These are phyloP conservation scores for Didymella lethalis DNA, from an alignment of 2,329 filamentous ascomycete genomes.

Conservation along the genomic window DNA sequence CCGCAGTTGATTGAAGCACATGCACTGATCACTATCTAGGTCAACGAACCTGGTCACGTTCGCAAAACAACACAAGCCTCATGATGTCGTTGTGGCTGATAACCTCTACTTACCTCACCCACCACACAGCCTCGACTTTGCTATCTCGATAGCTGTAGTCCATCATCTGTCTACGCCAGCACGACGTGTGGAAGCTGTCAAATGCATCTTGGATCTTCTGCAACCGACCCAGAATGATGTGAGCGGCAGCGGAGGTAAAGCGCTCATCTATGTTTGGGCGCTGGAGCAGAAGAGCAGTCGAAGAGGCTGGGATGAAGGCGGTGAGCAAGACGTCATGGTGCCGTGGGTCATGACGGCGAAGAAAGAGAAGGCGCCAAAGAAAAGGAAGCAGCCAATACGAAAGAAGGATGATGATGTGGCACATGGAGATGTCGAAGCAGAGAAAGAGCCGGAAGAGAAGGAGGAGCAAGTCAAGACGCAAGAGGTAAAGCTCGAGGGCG, in stretches of 20 bases:
- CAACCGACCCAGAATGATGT: slow-evolving; percentile 29
- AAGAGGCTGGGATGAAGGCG: slow-evolving; percentile 84
- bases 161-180: slow-evolving; percentile 86
- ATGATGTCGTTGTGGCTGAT: slow-evolving; percentile 80
- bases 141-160: slow-evolving; percentile 90
- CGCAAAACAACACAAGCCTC: slow-evolving; percentile 62
- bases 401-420: slow-evolving; percentile 18
- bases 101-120: slow-evolving; percentile 84
- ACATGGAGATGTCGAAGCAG: not conserved
- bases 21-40: slow-evolving; percentile 45
- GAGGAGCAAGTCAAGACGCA: slow-evolving; percentile 20
- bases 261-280: slow-evolving; percentile 92
- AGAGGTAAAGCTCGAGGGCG: slow-evolving; percentile 29
- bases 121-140: slow-evolving; percentile 75
- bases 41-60: slow-evolving; percentile 67
- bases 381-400: slow-evolving; percentile 25
- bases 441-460: slow-evolving; percentile 24
- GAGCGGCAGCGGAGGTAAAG: slow-evolving; percentile 61
- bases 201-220: slow-evolving; percentile 73
- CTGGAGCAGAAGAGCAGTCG: slow-evolving; percentile 88
- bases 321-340: slow-evolving; percentile 90
- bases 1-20: not conserved
- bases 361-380: slow-evolving; percentile 43
- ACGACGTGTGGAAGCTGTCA: slow-evolving; percentile 76
- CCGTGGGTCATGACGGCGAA: slow-evolving; percentile 80